These are phyloP conservation scores for Mycosphaerella arachidis DNA, from an alignment of 2,329 filamentous ascomycete species.

Conservation along the genomic window DNA sequence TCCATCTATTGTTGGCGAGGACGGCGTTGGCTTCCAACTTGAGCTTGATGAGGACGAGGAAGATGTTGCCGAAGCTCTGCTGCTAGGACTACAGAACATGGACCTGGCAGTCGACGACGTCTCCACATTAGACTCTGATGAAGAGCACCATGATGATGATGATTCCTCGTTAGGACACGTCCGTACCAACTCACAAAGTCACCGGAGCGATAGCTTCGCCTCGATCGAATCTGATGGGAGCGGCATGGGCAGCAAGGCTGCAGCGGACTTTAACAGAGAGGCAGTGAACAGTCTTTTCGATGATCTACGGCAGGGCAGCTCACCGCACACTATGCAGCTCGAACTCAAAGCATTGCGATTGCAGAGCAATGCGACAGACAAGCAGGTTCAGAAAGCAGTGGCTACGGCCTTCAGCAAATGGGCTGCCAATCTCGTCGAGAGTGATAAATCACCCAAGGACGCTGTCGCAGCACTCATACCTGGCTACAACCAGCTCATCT, in stretches of 20 bases:
- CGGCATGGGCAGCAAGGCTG: slow-evolving; percentile 37
- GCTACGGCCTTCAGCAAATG: slow-evolving; percentile 80
- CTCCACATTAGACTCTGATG: slow-evolving; percentile 57
- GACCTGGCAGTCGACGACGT: slow-evolving; percentile 46
- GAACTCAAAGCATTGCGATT: slow-evolving; percentile 94
- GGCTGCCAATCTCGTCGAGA: slow-evolving; percentile 64
- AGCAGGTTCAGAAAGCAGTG: slow-evolving; percentile 80
- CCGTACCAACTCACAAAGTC: slow-evolving; percentile 21
- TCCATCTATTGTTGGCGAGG: slow-evolving; percentile 51
- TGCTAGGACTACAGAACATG: slow-evolving; percentile 39
- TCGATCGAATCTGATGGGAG: slow-evolving; percentile 61
- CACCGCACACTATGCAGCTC: slow-evolving; percentile 78
- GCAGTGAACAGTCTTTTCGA: slow-evolving; percentile 84
- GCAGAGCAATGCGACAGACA: slow-evolving; percentile 82
- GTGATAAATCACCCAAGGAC: slow-evolving; percentile 34
- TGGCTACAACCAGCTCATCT: slow-evolving; percentile 56
- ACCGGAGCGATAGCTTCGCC: slow-evolving; percentile 32
- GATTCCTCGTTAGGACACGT: slow-evolving; percentile 43
- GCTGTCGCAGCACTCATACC: slow-evolving; percentile 41
- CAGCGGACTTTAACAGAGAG: slow-evolving; percentile 75
- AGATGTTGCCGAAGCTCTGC: slow-evolving; percentile 42
- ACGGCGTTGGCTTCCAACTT: slow-evolving; percentile 56
- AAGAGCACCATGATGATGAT: slow-evolving; percentile 38
- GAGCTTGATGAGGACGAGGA: slow-evolving; percentile 63
- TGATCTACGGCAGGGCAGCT: slow-evolving; percentile 65